These are phyloP conservation scores for Yamadazyma epiphylla DNA, from an alignment of 1,139 yeast genomes.

Conservation along the genomic window DNA sequence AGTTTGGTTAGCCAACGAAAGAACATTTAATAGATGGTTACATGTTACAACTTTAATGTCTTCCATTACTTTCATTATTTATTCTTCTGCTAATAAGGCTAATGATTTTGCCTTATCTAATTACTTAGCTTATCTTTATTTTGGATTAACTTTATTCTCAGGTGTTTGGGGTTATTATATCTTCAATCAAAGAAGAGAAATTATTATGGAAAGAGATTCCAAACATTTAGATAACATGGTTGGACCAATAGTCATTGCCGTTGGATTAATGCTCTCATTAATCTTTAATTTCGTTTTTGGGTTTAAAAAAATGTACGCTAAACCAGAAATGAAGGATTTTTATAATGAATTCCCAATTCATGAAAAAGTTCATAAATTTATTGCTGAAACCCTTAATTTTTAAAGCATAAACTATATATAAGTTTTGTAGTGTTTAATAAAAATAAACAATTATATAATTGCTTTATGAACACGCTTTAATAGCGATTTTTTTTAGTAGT, in stretches of 20 bases:
- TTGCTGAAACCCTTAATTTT: too few relatives aligned
- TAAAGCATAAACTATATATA: too few relatives aligned
- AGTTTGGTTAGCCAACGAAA: conserved; percentile 97
- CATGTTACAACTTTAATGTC: conserved; percentile 85
- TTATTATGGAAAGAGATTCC: conserved; percentile 79
- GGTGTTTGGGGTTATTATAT: conserved; percentile 88
- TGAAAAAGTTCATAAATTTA: conserved; percentile 30
- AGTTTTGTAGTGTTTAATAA: background rate
- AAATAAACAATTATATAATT: background rate
- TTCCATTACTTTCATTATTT: conserved; percentile 82
- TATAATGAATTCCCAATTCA: conserved; percentile 33
- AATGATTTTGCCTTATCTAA: conserved; percentile 56
- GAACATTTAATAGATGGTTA: conserved; percentile 95
- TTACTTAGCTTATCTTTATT: conserved; percentile 72
- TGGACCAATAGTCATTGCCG: conserved; percentile 81
- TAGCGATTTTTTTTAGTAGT: too few relatives aligned
- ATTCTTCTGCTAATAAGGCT: conserved; percentile 68
- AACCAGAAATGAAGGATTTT: conserved; percentile 19
- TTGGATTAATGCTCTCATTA: conserved; percentile 65
- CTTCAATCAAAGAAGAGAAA: conserved; percentile 64
- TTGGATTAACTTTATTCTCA: conserved; percentile 73
- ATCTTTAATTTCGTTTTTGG: conserved; percentile 70
- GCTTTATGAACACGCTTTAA: too few relatives aligned
- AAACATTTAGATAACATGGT: conserved; percentile 82
- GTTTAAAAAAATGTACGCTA: conserved; percentile 35